Percentiles rank a stretch among this genome's conserved stretches.
phyloP scores from a whole-genome alignment of 352 stramenopile genomes.

The Thraustochytrium striatum region DNA sequence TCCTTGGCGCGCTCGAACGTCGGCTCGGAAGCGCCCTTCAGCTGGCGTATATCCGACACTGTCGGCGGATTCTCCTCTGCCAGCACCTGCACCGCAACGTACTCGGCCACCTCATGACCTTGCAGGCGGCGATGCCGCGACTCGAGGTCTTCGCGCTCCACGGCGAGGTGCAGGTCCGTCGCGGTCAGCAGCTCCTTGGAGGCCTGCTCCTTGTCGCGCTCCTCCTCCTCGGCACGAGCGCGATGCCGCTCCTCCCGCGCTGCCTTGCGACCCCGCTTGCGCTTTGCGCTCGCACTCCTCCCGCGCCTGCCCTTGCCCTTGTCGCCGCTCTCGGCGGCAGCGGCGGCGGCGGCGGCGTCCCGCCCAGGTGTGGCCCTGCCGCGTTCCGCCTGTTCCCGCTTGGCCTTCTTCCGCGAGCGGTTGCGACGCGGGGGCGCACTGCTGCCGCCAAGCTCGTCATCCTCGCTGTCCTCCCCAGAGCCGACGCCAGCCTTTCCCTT shows the following conservation, averaged over 20 bases:
- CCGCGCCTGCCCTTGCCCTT: neutral
- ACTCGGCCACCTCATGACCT: neutral
- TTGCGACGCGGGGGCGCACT: no score
- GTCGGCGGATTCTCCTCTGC: neutral
- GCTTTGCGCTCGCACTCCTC: neutral
- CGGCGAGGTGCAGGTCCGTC: neutral
- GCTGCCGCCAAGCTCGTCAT: neutral
- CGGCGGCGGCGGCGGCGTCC: neutral
- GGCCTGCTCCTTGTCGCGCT: neutral
- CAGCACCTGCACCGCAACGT: constrained; percentile 12
- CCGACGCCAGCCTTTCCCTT: no score
- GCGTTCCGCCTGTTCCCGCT: neutral
- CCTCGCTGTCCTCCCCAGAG: no score
- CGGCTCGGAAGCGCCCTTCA: neutral
- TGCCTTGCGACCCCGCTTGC: no score
- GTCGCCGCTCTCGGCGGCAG: neutral
- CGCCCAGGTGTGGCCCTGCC: neutral
- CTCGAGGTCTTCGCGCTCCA: constrained; percentile 13
- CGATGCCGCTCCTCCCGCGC: neutral
- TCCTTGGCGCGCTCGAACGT: constrained; percentile 2
- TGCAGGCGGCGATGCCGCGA: neutral
- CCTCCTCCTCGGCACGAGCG: constrained; percentile 19
- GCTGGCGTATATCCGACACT: neutral
- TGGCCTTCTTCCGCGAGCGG: neutral
- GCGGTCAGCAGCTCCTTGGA: neutral